A percentile compares a stretch with the other conserved stretches of the same genome.
Conservation (phyloP, 2,329 filamentous ascomycete species). For the Aspergillus unguis region DNA sequence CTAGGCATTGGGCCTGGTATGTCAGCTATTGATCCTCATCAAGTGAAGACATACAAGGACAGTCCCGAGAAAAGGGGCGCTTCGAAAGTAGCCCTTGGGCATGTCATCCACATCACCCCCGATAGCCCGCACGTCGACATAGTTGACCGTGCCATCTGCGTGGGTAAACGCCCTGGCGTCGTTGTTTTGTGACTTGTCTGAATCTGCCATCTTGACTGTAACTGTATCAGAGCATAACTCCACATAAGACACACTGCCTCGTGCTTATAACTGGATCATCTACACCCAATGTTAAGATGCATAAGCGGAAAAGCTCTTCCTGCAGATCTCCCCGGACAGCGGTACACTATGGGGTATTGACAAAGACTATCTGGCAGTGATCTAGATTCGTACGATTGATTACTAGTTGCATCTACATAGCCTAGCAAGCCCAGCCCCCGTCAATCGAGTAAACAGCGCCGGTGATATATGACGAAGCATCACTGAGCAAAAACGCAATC, state of each 20-base stretch:
- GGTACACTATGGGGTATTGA: too few relatives aligned
- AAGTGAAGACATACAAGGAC: not conserved
- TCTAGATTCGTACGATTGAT: not conserved
- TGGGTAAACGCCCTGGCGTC: not conserved
- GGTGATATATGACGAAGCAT: not conserved
- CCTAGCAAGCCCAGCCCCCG: slow-evolving; percentile 3
- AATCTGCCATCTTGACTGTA: not conserved
- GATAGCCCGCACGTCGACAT: not conserved
- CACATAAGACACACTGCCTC: too few relatives aligned
- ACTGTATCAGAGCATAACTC: not conserved
- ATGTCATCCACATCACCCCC: not conserved
- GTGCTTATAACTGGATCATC: too few relatives aligned
- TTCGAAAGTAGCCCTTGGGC: slow-evolving; percentile 3
- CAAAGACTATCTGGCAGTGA: not conserved
- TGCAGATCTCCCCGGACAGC: not conserved
- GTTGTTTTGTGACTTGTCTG: not conserved
- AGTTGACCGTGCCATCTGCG: not conserved
- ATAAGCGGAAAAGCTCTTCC: not conserved
- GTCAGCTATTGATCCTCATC: not conserved
- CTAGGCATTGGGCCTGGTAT: not conserved
- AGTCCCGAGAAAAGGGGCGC: not conserved
- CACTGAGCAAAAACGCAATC: slow-evolving; percentile 1
- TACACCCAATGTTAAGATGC: too few relatives aligned
- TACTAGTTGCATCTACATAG: not conserved
- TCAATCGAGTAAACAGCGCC: not conserved